phyloP scores from a whole-genome alignment of 345 rosid genomes.

The Erucastrum elatum region DNA sequence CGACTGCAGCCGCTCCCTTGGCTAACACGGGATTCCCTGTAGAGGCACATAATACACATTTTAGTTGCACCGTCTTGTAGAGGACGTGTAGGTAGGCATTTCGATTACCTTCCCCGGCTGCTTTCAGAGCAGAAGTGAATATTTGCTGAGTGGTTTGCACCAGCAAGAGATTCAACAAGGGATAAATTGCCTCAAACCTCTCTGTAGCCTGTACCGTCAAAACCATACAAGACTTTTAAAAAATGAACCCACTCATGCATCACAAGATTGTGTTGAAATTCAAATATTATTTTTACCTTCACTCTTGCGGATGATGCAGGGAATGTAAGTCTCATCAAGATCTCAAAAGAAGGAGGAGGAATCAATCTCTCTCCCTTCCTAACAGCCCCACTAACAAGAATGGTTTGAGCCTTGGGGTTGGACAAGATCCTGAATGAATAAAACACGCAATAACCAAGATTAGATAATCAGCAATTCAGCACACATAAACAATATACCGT shows the following conservation, averaged over 20 bases:
- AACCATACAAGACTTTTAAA: conserved; percentile 6
- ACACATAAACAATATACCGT: conserved; percentile 6
- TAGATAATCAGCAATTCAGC: conserved; percentile 3
- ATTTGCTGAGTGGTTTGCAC: conserved; percentile 65
- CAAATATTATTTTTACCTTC: conserved; percentile 51
- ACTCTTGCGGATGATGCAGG: conserved; percentile 65
- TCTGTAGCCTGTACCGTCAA: conserved; percentile 62
- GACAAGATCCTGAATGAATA: conserved; percentile 44
- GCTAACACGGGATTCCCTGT: conserved; percentile 57
- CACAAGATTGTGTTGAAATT: conserved; percentile 8
- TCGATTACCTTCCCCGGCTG: conserved; percentile 61
- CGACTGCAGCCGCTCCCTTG: conserved; percentile 61
- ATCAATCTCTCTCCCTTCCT: conserved; percentile 77
- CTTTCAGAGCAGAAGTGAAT: conserved; percentile 52
- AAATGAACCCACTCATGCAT: background rate
- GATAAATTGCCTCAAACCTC: conserved; percentile 71
- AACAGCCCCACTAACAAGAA: conserved; percentile 66
- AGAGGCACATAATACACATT: background rate
- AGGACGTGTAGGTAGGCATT: background rate
- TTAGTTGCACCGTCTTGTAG: background rate
- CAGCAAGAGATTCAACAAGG: conserved; percentile 67
- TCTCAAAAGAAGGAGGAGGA: conserved; percentile 69
- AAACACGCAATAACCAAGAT: background rate
- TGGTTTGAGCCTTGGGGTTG: conserved; percentile 56
- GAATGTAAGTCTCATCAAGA: conserved; percentile 56